phyloP scores from a whole-genome alignment of 495 filamentous ascomycete genomes.

The Talaromyces stipitatus region DNA sequence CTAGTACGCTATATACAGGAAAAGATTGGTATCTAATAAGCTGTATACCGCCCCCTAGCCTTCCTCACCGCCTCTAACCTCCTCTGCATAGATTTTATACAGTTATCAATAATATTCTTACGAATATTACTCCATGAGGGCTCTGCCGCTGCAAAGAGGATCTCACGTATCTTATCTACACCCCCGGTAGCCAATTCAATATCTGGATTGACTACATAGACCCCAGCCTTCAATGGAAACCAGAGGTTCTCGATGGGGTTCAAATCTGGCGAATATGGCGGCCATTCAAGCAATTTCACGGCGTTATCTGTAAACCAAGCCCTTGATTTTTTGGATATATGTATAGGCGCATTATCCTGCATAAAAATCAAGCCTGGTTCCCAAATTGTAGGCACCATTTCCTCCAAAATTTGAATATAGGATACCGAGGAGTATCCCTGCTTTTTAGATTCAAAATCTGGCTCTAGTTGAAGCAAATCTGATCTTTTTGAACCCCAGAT shows the following conservation, averaged over 20 bases:
- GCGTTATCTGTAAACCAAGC: background rate
- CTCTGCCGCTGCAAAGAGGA: background rate
- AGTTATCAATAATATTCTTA: background rate
- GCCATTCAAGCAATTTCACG: background rate
- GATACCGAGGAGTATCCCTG: background rate
- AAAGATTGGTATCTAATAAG: background rate
- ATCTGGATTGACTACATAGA: background rate
- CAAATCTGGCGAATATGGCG: slow-evolving; percentile 10
- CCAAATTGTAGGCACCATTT: background rate
- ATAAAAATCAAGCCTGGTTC: slow-evolving; percentile 4
- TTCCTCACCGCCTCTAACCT: background rate
- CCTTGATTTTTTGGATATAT: slow-evolving; percentile 3
- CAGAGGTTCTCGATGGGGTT: slow-evolving; percentile 13
- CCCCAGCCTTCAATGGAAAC: background rate
- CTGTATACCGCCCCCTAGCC: background rate
- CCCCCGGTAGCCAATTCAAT: background rate
- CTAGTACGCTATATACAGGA: background rate
- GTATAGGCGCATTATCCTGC: slow-evolving; percentile 9
- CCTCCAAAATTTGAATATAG: background rate
- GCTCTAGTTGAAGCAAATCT: background rate
- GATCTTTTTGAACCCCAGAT: background rate
- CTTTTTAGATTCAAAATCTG: background rate
- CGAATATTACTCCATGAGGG: background rate
- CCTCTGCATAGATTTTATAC: background rate
- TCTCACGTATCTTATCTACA: background rate